Percentiles rank a stretch among this genome's conserved stretches.
These are phyloP conservation scores for Heterobasidion irregulare DNA, from an alignment of 1,284 basidiomycete species.

Conservation along the genomic window DNA sequence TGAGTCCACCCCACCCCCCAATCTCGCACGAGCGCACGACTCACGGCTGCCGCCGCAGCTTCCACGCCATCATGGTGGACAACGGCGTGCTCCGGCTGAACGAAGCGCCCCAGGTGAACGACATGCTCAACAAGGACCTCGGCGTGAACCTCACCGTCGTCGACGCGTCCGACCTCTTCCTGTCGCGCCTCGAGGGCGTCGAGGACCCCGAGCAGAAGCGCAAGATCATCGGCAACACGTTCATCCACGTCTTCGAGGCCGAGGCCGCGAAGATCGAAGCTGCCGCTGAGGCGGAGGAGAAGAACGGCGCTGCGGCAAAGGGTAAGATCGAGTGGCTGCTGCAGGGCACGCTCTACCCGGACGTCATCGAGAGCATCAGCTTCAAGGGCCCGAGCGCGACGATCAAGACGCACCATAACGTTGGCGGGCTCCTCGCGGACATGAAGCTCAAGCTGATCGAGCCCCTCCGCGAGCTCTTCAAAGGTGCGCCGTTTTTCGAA, in stretches of 20 bases:
- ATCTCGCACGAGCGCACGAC: not conserved
- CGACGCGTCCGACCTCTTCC: conserved; percentile 92
- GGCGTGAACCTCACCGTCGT: conserved; percentile 96
- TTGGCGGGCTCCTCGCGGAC: conserved; percentile 91
- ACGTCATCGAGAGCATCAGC: conserved; percentile 98
- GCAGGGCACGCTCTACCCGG: conserved; percentile 98
- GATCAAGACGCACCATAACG: conserved; percentile 99
- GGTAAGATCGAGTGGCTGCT: conserved; percentile 96
- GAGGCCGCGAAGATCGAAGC: conserved; percentile 90
- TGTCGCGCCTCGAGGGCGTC: conserved; percentile 81
- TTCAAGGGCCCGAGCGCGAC: conserved; percentile 99
- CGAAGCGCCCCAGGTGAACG: conserved; percentile 90
- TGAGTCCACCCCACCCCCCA: conserved; percentile 21
- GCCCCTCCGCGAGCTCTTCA: conserved; percentile 96
- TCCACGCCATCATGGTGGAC: conserved; percentile 99
- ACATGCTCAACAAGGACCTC: conserved; percentile 90
- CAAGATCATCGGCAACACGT: conserved; percentile 99
- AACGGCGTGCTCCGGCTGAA: conserved; percentile 94
- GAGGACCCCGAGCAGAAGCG: conserved; percentile 97
- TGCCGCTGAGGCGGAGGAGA: conserved; percentile 70
- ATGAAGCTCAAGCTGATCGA: conserved; percentile 99
- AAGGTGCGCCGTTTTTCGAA: conserved; percentile 49
- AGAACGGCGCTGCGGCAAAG: conserved; percentile 60
- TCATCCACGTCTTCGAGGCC: conserved; percentile 95
- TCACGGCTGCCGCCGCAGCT: conserved; percentile 37